These are phyloP conservation scores for Amanita phalloides DNA, from an alignment of 768 basidiomycete species.

Conservation along the genomic window DNA sequence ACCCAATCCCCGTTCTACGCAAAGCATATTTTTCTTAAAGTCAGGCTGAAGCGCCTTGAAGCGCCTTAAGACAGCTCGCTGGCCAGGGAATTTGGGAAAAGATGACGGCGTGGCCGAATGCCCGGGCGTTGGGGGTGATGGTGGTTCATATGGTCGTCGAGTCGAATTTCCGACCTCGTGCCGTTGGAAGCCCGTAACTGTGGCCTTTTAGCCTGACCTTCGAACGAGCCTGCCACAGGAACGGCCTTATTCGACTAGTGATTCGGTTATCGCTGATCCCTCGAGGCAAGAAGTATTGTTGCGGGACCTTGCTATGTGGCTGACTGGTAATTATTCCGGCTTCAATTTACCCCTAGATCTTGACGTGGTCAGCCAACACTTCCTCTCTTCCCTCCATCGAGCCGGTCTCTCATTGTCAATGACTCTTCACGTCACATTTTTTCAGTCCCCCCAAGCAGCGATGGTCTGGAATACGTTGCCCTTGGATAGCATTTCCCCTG, in stretches of 20 bases:
- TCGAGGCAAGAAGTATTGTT: background rate
- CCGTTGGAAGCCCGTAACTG: too few species aligned
- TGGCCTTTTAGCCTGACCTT: too few species aligned
- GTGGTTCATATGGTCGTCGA: background rate
- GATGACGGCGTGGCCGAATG: background rate
- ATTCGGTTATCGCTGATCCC: background rate
- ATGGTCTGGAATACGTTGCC: background rate
- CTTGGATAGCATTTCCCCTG: background rate
- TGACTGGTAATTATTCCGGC: background rate
- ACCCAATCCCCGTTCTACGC: too few species aligned
- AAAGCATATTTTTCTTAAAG: too few species aligned
- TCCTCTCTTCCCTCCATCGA: background rate
- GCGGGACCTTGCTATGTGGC: background rate
- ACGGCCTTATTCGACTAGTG: background rate
- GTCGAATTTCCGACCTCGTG: too few species aligned
- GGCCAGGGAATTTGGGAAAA: background rate
- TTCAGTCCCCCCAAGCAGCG: background rate
- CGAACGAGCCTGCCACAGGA: background rate
- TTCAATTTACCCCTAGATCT: background rate
- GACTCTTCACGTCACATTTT: background rate
- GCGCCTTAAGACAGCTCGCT: too few species aligned
- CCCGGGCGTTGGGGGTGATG: background rate
- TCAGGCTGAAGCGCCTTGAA: too few species aligned
- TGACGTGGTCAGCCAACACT: background rate
- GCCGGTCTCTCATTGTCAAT: background rate